Evolutionary conservation across 1,139 yeast species (phyloP), one percentile per base, ranked within the genome.

Genomic region (Scheffersomyces stambukii): DNA sequence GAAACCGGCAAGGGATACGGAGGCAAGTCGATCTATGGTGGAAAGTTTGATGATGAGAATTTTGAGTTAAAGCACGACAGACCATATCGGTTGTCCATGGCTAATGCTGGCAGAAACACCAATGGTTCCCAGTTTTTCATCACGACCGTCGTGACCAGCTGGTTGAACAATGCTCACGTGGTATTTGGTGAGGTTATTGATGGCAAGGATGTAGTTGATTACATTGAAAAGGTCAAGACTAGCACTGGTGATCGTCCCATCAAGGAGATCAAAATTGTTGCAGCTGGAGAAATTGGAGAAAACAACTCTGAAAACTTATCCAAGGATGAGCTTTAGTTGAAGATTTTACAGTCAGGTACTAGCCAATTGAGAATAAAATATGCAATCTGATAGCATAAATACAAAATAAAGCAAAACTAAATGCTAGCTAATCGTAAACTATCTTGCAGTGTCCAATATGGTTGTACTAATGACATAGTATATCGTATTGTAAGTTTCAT

Each of bases 141-240:
- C 42, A 77, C 80, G 42, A 78, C 86, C 10, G 77, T 68, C 5
- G 57, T 69, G 11, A 75, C 84, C 20, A 57, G 63, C 23, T 76
- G 81, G 81, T 68, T 82, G 45, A 75, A 81, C 54, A 81, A 81
- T 22, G 60, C 58, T 14, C 88, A 82, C 54, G 93, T 82, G 42
- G 91, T 81, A n/a, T 82, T 82, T 47, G 93, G 93, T 33, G 83
- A 81, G 56, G 81, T 82, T 30, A 36, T 76, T 8, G 83, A 78
- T 29, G 91, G 91, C 13, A 60, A 71, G 48, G 82, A 79, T 23
- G 72, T 79, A 9, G 77, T 77, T 23, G 63, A 68, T 35, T 57
- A 64, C 47, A 69, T 75, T 44, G 83, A 77, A 46, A 60, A 57
- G 29, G 77, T 70, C 37, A 59, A 70, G 44, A 75, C 78, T 21